phyloP scores from a whole-genome alignment of 176 grass and related monocot genomes.

The Neostapfia colusana region DNA sequence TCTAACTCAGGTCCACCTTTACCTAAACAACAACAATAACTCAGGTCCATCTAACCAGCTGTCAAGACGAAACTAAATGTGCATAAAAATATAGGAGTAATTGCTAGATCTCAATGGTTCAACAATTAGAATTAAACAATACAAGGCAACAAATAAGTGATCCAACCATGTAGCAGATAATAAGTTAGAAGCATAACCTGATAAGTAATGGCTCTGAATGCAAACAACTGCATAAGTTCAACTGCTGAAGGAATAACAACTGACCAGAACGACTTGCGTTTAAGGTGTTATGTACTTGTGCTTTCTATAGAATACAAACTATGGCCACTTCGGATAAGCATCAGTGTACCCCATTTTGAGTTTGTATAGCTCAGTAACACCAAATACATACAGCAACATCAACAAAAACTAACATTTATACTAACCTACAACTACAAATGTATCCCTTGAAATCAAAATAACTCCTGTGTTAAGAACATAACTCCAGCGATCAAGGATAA shows the following conservation, averaged over 20 bases:
- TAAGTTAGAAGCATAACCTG: neutral
- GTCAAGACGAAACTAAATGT: constrained; percentile 14
- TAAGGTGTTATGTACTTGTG: neutral
- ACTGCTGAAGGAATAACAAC: neutral
- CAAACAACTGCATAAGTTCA: neutral
- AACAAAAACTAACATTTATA: neutral
- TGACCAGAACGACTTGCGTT: neutral
- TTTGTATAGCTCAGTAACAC: neutral
- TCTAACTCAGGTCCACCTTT: neutral
- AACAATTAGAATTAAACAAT: neutral
- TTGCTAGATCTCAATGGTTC: constrained; percentile 1
- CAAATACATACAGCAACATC: constrained; percentile 17
- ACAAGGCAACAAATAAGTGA: constrained; percentile 22
- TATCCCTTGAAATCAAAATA: constrained; percentile 21
- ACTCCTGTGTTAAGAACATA: neutral
- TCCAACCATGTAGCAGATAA: constrained; percentile 6
- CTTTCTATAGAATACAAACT: neutral
- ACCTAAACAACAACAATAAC: neutral
- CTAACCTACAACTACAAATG: constrained; percentile 16
- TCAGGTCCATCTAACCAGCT: constrained; percentile 4
- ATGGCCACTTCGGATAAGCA: neutral
- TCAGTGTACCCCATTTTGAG: neutral
- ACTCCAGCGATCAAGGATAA: constrained; percentile 7
- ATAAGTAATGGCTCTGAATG: neutral
- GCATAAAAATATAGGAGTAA: neutral